phyloP scores from a whole-genome alignment of 176 grass and related monocot species.

The Puccinellia tenuiflora region DNA sequence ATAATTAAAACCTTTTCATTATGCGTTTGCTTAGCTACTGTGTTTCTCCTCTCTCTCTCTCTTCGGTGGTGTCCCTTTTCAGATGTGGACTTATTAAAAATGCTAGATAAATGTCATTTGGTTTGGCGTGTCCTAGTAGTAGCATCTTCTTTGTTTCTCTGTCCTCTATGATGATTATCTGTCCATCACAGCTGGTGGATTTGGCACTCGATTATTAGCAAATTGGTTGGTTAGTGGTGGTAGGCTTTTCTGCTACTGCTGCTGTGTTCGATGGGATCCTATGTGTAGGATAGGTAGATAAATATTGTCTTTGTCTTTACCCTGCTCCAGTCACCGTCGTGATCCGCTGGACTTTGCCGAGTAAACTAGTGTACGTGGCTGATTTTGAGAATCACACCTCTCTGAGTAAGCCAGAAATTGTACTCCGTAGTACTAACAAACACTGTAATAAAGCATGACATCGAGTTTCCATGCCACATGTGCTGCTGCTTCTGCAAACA shows the following conservation, averaged over 20 bases:
- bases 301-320: neutral
- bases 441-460: too few species aligned
- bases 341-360: neutral
- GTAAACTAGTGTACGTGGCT: neutral
- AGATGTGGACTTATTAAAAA: neutral
- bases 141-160: constrained; percentile 28
- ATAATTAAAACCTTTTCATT: neutral
- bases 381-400: neutral
- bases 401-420: neutral
- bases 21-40: too few species aligned
- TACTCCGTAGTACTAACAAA: too few species aligned
- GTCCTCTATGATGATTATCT: constrained; percentile 38
- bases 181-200: neutral
- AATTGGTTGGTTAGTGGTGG: constrained; percentile 13
- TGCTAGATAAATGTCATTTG: neutral
- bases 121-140: neutral
- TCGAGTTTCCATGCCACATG: neutral
- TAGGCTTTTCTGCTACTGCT: neutral
- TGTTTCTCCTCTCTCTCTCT: neutral
- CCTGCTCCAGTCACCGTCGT: too few species aligned
- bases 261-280: neutral
- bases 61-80: neutral
- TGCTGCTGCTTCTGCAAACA: too few species aligned
- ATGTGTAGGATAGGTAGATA: neutral
- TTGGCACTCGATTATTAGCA: constrained; percentile 6